These are phyloP conservation scores for Penicillium sp. DNA, from an alignment of 2,329 filamentous ascomycete species.

Conservation along the genomic window DNA sequence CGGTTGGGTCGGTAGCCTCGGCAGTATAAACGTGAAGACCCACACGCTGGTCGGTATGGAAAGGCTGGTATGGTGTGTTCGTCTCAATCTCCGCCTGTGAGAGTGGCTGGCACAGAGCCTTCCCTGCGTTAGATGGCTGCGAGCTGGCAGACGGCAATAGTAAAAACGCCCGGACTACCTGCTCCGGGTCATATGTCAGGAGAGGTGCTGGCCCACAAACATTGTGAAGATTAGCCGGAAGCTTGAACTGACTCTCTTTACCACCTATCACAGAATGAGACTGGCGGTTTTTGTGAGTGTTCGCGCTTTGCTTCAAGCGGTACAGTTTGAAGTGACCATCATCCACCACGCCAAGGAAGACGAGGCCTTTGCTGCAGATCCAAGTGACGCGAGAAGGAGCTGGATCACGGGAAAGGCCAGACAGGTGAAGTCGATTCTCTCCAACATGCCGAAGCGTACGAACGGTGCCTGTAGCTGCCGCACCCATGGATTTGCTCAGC, in stretches of 20 bases:
- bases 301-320: constrained; percentile 41
- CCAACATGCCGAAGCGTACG: constrained; percentile 49
- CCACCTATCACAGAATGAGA: constrained; percentile 54
- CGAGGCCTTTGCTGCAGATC: constrained; percentile 43
- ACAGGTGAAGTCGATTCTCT: constrained; percentile 49
- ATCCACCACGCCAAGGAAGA: constrained; percentile 47
- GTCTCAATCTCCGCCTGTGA: constrained; percentile 90
- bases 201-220: constrained; percentile 57
- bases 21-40: constrained; percentile 66
- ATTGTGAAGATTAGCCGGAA: constrained; percentile 63
- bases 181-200: constrained; percentile 53
- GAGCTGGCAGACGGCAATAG: constrained; percentile 37
- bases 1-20: constrained; percentile 45
- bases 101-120: constrained; percentile 54
- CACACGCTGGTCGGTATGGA: constrained; percentile 86
- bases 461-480: constrained; percentile 49
- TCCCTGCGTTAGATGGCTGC: constrained; percentile 43
- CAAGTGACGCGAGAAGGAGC: constrained; percentile 46
- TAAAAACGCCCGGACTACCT: constrained; percentile 40
- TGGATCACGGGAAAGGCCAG: constrained; percentile 39
- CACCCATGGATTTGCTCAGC: constrained; percentile 50
- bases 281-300: constrained; percentile 54
- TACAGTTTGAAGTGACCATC: constrained; percentile 47
- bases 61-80: constrained; percentile 91
- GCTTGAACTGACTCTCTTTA: constrained; percentile 64